Evolutionary conservation across 1,284 basidiomycete genomes (phyloP).

Genomic region (Moniliophthora roreri): DNA sequence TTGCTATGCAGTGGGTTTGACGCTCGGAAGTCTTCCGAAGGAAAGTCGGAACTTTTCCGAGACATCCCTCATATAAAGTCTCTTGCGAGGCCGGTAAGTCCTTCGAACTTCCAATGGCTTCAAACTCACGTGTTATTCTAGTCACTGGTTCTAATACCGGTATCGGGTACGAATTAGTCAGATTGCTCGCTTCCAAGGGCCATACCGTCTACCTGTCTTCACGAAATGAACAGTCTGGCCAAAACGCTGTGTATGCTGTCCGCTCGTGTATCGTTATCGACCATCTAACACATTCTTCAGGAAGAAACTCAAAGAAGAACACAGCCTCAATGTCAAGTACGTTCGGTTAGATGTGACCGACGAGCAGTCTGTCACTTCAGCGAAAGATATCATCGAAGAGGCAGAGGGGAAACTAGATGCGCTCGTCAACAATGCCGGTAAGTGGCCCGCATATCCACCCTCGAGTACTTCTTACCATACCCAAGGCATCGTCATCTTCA

Average conservation of each 20-base stretch:
- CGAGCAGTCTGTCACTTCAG: slow-evolving; percentile 30
- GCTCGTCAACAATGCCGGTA: slow-evolving; percentile 51
- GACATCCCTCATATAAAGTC: no score
- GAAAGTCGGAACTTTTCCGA: no score
- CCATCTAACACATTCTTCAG: slow-evolving; percentile 7
- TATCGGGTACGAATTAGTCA: slow-evolving; percentile 21
- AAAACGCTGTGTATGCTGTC: slow-evolving; percentile 10
- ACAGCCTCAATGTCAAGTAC: slow-evolving; percentile 29
- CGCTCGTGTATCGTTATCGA: background rate
- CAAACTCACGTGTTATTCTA: slow-evolving; percentile 8
- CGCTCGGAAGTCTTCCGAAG: no score
- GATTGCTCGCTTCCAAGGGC: slow-evolving; percentile 18
- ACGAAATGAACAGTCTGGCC: slow-evolving; percentile 17
- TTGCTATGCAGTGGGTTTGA: no score
- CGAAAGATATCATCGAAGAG: slow-evolving; percentile 34
- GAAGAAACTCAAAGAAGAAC: slow-evolving; percentile 26
- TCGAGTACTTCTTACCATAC: no score
- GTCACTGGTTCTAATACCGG: slow-evolving; percentile 18
- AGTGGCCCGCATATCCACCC: no score
- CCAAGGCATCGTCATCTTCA: slow-evolving; percentile 27
- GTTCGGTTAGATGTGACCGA: slow-evolving; percentile 37
- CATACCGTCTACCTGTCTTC: slow-evolving; percentile 20
- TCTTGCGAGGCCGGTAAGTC: no score
- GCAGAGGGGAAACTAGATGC: slow-evolving; percentile 44
- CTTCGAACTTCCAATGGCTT: background rate